A percentile compares a stretch with the other conserved stretches of the same genome.
phyloP scores from a whole-genome alignment of 2,329 filamentous ascomycete species.

The Karstenula rhodostoma region DNA sequence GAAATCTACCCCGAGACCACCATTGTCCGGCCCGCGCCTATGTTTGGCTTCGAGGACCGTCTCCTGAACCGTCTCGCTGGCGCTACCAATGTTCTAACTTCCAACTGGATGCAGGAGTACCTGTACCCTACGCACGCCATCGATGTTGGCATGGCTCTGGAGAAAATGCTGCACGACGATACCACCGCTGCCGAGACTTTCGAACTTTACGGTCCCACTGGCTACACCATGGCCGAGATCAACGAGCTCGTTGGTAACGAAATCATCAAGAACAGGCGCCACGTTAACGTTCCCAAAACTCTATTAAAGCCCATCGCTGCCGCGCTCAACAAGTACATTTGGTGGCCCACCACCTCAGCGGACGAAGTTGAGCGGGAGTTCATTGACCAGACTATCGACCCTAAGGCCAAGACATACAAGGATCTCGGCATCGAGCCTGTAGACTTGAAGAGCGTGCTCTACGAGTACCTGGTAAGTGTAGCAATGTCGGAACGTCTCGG shows the following conservation, averaged over 20 bases:
- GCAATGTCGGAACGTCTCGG: neutral
- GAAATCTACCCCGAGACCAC: slow-evolving; percentile 96
- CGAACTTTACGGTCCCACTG: slow-evolving; percentile 91
- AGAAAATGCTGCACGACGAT: slow-evolving; percentile 91
- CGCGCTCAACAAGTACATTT: slow-evolving; percentile 81
- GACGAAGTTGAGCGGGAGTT: slow-evolving; percentile 93
- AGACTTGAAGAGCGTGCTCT: slow-evolving; percentile 86
- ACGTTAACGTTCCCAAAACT: slow-evolving; percentile 88
- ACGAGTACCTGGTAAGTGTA: slow-evolving; percentile 84
- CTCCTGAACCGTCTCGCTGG: slow-evolving; percentile 86
- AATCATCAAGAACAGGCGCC: slow-evolving; percentile 86
- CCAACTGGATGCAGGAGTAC: slow-evolving; percentile 92
- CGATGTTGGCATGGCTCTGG: slow-evolving; percentile 88
- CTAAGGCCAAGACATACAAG: slow-evolving; percentile 91
- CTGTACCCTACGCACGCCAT: slow-evolving; percentile 92
- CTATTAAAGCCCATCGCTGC: slow-evolving; percentile 78
- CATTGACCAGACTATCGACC: slow-evolving; percentile 90
- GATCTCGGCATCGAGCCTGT: slow-evolving; percentile 90
- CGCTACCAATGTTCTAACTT: slow-evolving; percentile 81
- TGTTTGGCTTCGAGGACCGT: slow-evolving; percentile 95
- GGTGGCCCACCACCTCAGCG: slow-evolving; percentile 85
- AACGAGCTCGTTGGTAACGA: slow-evolving; percentile 88
- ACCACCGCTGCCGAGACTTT: slow-evolving; percentile 88
- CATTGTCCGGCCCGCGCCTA: slow-evolving; percentile 89
- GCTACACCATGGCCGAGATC: slow-evolving; percentile 90